Conservation (phyloP, 495 filamentous ascomycete species). For the Lentithecium fluviatile region DNA sequence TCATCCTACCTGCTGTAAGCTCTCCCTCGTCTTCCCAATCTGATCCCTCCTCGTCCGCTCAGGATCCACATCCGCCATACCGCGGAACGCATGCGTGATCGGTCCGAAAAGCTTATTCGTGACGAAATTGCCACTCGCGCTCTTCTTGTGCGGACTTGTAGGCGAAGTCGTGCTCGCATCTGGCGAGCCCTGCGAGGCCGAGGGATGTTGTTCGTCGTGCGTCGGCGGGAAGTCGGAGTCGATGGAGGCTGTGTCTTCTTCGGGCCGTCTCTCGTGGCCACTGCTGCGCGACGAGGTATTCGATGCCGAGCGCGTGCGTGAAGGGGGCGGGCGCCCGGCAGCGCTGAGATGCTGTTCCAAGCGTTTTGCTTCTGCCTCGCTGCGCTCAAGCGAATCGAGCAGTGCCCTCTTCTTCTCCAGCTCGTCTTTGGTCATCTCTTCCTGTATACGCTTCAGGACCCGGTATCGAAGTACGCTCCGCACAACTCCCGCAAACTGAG, state of each 20-base stretch:
- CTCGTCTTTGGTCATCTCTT: constrained; percentile 95
- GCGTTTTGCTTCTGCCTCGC: constrained; percentile 84
- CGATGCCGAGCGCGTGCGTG: constrained; percentile 65
- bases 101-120: constrained; percentile 93
- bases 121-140: constrained; percentile 73
- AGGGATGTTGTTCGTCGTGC: constrained; percentile 65
- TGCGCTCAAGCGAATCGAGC: constrained; percentile 79
- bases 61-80: constrained; percentile 92
- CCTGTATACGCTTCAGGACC: constrained; percentile 87
- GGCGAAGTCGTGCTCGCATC: constrained; percentile 40
- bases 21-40: constrained; percentile 90
- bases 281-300: constrained; percentile 49
- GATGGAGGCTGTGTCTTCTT: constrained; percentile 74
- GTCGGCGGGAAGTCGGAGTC: constrained; percentile 94
- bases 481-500: constrained; percentile 94
- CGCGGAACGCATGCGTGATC: constrained; percentile 90
- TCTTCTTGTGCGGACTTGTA: constrained; percentile 62
- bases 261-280: constrained; percentile 43
- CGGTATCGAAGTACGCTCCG: constrained; percentile 82
- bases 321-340: constrained; percentile 48
- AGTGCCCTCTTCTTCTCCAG: constrained; percentile 74
- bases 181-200: constrained; percentile 54
- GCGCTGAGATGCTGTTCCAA: constrained; percentile 86
- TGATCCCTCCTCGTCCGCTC: constrained; percentile 88
- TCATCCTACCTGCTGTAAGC: constrained; percentile 56